A percentile compares a stretch with the other conserved stretches of the same genome.
These are phyloP conservation scores for Fusarium phyllophilum DNA, from an alignment of 2,329 filamentous ascomycete species.

Conservation along the genomic window DNA sequence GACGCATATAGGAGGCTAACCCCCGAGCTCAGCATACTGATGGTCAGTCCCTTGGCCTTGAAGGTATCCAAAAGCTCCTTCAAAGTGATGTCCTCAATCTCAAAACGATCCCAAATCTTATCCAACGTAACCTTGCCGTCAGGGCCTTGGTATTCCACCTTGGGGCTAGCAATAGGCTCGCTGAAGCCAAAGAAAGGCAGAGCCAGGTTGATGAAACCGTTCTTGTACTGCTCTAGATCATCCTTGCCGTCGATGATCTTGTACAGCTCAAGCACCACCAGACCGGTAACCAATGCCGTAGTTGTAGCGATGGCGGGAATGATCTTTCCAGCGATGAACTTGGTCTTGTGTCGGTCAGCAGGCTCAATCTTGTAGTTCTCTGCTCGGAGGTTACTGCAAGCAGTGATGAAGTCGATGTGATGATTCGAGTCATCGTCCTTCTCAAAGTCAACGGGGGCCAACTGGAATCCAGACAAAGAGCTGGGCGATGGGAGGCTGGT, in stretches of 20 bases:
- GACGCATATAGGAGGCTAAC: constrained; percentile 93
- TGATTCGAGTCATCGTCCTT: constrained; percentile 98
- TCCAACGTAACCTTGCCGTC: constrained; percentile 85
- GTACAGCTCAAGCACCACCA: constrained; percentile 93
- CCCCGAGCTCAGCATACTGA: constrained; percentile 97
- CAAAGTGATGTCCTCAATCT: constrained; percentile 86
- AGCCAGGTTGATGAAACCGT: constrained; percentile 96
- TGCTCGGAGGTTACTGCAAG: constrained; percentile 93
- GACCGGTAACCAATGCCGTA: constrained; percentile 91
- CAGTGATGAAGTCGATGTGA: constrained; percentile 99
- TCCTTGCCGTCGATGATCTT: constrained; percentile 96
- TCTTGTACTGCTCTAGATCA: constrained; percentile 99
- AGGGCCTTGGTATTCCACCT: constrained; percentile 86
- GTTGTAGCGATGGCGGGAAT: constrained; percentile 98
- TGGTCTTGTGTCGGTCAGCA: constrained; percentile 96
- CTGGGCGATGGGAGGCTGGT: constrained; percentile 80
- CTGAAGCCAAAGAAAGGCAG: constrained; percentile 98
- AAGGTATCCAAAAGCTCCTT: constrained; percentile 86
- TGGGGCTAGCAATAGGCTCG: constrained; percentile 93
- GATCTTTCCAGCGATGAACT: constrained; percentile 99
- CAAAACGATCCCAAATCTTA: constrained; percentile 98
- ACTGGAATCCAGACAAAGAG: constrained; percentile 85
- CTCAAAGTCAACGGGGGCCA: constrained; percentile 94
- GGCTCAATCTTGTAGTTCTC: constrained; percentile 97
- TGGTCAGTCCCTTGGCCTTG: constrained; percentile 78